Conservation (phyloP, 1,139 yeast species). For the Hanseniaspora uvarum region DNA sequence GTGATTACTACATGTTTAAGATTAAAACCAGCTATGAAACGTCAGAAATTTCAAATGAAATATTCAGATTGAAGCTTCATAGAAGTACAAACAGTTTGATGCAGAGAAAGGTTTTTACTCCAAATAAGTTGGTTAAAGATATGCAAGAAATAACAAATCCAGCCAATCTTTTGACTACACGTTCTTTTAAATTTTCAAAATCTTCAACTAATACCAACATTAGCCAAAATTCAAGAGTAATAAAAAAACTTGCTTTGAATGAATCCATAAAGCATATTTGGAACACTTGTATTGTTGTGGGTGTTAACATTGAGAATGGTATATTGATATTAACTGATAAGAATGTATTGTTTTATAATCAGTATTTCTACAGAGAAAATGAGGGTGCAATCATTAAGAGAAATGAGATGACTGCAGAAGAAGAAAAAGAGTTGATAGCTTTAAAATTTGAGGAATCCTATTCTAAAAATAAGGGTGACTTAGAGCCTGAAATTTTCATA, state of each 20-base stretch:
- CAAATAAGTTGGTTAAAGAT: background rate
- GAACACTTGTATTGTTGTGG: slow-evolving; percentile 65
- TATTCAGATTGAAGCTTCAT: background rate
- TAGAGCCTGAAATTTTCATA: slow-evolving; percentile 22
- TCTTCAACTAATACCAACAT: slow-evolving; percentile 33
- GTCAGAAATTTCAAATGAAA: background rate
- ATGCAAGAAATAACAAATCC: slow-evolving; percentile 25
- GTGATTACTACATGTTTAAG: slow-evolving; percentile 3
- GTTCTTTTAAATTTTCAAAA: slow-evolving; percentile 27
- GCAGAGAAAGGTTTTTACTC: slow-evolving; percentile 4
- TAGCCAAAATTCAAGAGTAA: slow-evolving; percentile 63
- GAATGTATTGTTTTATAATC: slow-evolving; percentile 54
- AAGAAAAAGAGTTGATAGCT: slow-evolving; percentile 1
- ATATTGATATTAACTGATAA: slow-evolving; percentile 56
- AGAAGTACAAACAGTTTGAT: slow-evolving; percentile 5
- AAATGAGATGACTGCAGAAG: slow-evolving; percentile 11
- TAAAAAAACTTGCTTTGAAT: slow-evolving; percentile 57
- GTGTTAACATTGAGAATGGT: slow-evolving; percentile 64
- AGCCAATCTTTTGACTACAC: slow-evolving; percentile 37
- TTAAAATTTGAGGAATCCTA: slow-evolving; percentile 3
- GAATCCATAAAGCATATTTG: slow-evolving; percentile 61
- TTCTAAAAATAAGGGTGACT: background rate
- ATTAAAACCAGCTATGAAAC: background rate
- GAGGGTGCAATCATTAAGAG: slow-evolving; percentile 6
- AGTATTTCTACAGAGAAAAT: slow-evolving; percentile 35